A percentile compares a stretch with the other conserved stretches of the same genome.
Conservation (phyloP, 1,284 basidiomycete species). For the Austroboletus olivaceoglutinosus region DNA sequence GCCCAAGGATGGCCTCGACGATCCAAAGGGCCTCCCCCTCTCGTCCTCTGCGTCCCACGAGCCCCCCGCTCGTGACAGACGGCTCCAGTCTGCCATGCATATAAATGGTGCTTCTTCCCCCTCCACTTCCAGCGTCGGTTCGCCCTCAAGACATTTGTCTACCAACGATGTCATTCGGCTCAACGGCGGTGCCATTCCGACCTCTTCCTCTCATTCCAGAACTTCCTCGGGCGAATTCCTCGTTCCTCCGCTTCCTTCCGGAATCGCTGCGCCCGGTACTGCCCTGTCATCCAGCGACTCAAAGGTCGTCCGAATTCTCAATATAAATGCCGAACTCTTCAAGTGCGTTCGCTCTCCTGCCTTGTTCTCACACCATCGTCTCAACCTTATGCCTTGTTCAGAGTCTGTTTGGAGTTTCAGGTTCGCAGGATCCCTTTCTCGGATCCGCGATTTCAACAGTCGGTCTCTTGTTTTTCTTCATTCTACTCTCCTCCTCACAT, state of each 20-base stretch:
- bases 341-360: conserved; percentile 43
- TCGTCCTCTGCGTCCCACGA: conserved; percentile 11
- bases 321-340: conserved; percentile 64
- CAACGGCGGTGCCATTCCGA: conserved; percentile 11
- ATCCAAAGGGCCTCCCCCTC: conserved; percentile 7
- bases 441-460: conserved; percentile 61
- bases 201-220: conserved; percentile 27
- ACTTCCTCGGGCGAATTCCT: conserved; percentile 29
- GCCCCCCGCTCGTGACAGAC: conserved; percentile 17
- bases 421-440: conserved; percentile 44
- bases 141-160: conserved; percentile 22
- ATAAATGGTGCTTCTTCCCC: conserved; percentile 27
- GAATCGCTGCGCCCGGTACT: conserved; percentile 6
- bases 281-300: conserved; percentile 35
- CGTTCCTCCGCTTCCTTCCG: conserved; percentile 19
- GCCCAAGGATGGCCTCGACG: conserved; percentile 29
- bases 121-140: conserved; percentile 16
- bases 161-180: conserved; percentile 17
- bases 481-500: conserved; percentile 10
- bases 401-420: conserved; percentile 58
- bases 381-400: conserved; percentile 20
- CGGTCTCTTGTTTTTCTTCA: conserved; percentile 28
- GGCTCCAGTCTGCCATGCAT: conserved; percentile 9
- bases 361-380: neutral
- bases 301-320: conserved; percentile 58